A percentile compares a stretch with the other conserved stretches of the same genome.
Conservation (phyloP, 352 stramenopile genomes). For the Pythium dissimile region DNA sequence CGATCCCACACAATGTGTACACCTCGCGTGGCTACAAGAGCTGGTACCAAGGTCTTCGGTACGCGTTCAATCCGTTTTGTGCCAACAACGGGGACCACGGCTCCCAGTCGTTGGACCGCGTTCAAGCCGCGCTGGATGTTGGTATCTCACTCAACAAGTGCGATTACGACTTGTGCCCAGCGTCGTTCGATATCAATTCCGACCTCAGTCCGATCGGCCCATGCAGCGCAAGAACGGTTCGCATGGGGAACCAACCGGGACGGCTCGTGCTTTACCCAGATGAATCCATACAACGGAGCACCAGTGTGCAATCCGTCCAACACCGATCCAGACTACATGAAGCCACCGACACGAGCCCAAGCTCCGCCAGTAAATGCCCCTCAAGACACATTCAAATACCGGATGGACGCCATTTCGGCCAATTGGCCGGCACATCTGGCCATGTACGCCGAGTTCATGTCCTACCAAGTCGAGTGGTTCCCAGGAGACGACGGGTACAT, state of each 20-base stretch:
- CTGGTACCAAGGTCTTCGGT: constrained; percentile 33
- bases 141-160: constrained; percentile 46
- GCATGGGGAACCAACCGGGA: constrained; percentile 65
- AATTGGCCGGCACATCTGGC: constrained; percentile 60
- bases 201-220: constrained; percentile 30
- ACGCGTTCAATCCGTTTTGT: constrained; percentile 30
- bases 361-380: background rate
- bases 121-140: constrained; percentile 26
- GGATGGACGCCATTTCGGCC: constrained; percentile 59
- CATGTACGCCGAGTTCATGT: constrained; percentile 44
- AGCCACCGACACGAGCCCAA: background rate
- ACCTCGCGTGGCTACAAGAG: constrained; percentile 17
- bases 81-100: background rate
- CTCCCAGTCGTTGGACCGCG: constrained; percentile 21
- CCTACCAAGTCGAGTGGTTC: constrained; percentile 64
- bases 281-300: constrained; percentile 51
- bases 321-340: constrained; percentile 11
- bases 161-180: constrained; percentile 32
- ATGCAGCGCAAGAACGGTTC: constrained; percentile 5
- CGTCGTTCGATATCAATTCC: constrained; percentile 34
- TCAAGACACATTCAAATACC: constrained; percentile 33
- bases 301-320: constrained; percentile 55
- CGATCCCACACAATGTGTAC: constrained; percentile 20
- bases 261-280: constrained; percentile 55
- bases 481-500: constrained; percentile 47